Evolutionary conservation across 768 basidiomycete species (phyloP).

Genomic region (Lactarius hengduanensis): DNA sequence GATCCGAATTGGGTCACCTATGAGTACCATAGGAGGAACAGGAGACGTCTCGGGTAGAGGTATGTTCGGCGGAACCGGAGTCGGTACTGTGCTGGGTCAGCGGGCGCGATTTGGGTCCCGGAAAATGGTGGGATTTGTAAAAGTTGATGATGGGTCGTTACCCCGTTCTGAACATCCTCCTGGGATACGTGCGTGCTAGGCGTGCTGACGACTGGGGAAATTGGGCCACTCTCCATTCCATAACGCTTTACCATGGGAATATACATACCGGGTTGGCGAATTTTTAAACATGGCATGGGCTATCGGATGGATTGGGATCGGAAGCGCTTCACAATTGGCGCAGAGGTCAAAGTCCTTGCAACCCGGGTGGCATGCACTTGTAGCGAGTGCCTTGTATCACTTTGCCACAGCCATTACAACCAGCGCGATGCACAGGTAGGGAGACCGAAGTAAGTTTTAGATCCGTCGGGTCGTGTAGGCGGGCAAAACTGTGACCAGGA

Average conservation of each 20-base stretch:
- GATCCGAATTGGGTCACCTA: conserved; percentile 5
- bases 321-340: conserved; percentile 72
- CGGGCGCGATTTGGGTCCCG: not conserved
- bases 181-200: not conserved
- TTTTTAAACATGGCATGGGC: conserved; percentile 78
- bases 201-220: not conserved
- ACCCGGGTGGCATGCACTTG: conserved; percentile 80
- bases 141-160: not conserved
- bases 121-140: not conserved
- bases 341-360: conserved; percentile 87
- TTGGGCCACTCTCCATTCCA: conserved; percentile 25
- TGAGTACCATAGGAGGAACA: conserved; percentile 7
- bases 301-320: conserved; percentile 69
- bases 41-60: conserved; percentile 1
- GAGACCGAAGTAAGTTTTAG: conserved; percentile 38
- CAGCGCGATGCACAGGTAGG: conserved; percentile 48
- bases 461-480: conserved; percentile 51
- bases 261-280: conserved; percentile 51
- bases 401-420: conserved; percentile 60
- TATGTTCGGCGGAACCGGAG: conserved; percentile 7
- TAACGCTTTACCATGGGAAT: conserved; percentile 44
- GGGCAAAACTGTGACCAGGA: conserved; percentile 72
- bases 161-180: not conserved
- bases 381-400: conserved; percentile 64
- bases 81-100: not conserved